Percentiles rank a stretch among this genome's conserved stretches.
Conservation (phyloP, 345 rosid species). For the Isatis tinctoria region DNA sequence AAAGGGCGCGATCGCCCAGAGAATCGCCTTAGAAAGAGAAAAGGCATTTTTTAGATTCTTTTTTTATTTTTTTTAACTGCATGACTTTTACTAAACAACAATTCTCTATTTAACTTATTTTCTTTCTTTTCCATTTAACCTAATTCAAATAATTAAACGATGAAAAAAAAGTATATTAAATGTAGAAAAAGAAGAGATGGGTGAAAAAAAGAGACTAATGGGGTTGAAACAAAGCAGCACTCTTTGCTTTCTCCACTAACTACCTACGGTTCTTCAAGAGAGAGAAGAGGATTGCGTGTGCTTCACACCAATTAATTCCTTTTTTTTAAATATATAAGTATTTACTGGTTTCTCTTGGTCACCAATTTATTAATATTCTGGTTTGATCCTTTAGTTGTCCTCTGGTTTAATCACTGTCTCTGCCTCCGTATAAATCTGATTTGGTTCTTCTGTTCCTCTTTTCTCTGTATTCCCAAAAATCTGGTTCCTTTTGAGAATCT, state of each 20-base stretch:
- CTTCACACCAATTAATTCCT: constrained; percentile 22
- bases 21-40: too few species aligned
- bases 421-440: constrained; percentile 2
- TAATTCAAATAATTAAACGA: neutral
- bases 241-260: constrained; percentile 56
- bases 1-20: too few species aligned
- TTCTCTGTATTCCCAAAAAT: constrained; percentile 1
- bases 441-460: neutral
- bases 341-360: constrained; percentile 29
- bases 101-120: neutral
- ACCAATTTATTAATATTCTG: neutral
- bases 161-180: too few species aligned
- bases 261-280: constrained; percentile 34
- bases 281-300: constrained; percentile 50
- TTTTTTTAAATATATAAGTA: too few species aligned
- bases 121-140: neutral
- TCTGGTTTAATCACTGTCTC: constrained; percentile 25
- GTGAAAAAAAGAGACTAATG: neutral
- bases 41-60: too few species aligned
- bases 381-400: neutral
- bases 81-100: neutral
- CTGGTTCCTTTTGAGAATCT: neutral
- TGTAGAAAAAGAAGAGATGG: neutral
- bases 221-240: constrained; percentile 21
- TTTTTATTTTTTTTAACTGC: too few species aligned